Evolutionary conservation across 1,139 yeast genomes (phyloP).

Genomic region (Taiozyma sp.): DNA sequence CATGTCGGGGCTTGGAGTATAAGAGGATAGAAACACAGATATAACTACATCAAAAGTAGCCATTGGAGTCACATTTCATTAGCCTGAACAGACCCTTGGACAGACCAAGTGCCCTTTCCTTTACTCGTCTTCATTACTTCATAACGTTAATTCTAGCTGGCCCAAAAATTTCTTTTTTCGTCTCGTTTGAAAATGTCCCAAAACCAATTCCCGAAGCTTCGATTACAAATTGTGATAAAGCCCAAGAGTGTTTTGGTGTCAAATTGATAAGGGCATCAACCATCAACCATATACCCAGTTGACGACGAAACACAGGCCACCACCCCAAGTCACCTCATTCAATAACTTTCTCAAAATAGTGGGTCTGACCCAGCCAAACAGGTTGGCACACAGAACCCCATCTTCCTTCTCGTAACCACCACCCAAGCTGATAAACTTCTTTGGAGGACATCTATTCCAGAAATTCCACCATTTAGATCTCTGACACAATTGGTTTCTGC

Average conservation of each 20-base stretch:
- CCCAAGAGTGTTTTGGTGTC: background rate
- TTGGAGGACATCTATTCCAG: conserved; percentile 71
- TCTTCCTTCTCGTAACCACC: conserved; percentile 79
- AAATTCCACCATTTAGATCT: conserved; percentile 73
- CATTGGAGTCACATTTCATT: background rate
- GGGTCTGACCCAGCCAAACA: conserved; percentile 49
- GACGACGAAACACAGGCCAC: conserved; percentile 56
- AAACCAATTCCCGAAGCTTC: background rate
- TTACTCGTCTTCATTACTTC: background rate
- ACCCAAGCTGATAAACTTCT: conserved; percentile 73
- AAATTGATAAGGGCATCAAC: background rate
- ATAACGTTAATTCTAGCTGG: background rate
- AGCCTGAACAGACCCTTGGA: background rate
- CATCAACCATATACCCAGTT: conserved; percentile 34
- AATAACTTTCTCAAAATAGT: conserved; percentile 39
- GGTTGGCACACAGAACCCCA: conserved; percentile 42
- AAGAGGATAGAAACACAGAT: background rate
- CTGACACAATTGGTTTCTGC: conserved; percentile 70
- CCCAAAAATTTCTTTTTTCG: background rate
- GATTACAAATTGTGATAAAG: background rate
- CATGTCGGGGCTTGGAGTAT: background rate
- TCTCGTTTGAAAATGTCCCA: background rate
- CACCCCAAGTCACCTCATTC: conserved; percentile 64
- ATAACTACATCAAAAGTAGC: background rate
- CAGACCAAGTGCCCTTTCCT: background rate